Percentiles rank a stretch among this genome's conserved stretches.
Evolutionary conservation across 768 basidiomycete genomes (phyloP).

Genomic region (Lyophyllum semitale): DNA sequence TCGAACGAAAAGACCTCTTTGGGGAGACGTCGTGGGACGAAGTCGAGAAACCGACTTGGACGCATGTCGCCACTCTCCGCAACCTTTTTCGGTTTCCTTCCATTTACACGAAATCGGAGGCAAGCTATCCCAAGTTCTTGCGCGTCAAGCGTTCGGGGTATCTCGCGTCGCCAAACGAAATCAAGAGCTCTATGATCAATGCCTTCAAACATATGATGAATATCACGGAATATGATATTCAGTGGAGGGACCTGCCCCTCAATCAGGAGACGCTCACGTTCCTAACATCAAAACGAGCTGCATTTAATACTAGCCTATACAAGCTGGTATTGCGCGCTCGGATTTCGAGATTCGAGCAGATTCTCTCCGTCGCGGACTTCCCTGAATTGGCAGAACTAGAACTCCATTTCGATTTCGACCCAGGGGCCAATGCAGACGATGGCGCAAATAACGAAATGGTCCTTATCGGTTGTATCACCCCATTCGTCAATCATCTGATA

Average conservation of each 20-base stretch:
- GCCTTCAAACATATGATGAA: constrained; percentile 35
- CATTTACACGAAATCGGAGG: background rate
- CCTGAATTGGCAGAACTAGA: constrained; percentile 33
- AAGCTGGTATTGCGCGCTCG: constrained; percentile 35
- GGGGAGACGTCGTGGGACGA: too few species aligned
- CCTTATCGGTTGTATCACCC: constrained; percentile 26
- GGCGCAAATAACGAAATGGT: constrained; percentile 8
- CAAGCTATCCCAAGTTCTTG: background rate
- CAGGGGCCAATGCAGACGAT: background rate
- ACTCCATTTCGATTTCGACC: constrained; percentile 34
- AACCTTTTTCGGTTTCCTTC: background rate
- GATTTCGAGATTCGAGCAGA: constrained; percentile 30
- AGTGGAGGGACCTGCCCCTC: constrained; percentile 39
- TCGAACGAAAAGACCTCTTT: too few species aligned
- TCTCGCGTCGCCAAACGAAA: constrained; percentile 18
- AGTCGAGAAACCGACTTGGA: background rate
- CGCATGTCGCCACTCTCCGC: background rate
- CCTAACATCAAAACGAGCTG: constrained; percentile 24
- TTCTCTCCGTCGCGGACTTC: constrained; percentile 30
- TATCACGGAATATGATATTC: constrained; percentile 34
- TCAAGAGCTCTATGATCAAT: constrained; percentile 31
- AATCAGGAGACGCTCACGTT: constrained; percentile 30
- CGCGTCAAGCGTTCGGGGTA: background rate
- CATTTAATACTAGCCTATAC: constrained; percentile 31
- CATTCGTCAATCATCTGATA: constrained; percentile 31